These are phyloP conservation scores for Arxiozyma slooffiae DNA, from an alignment of 1,139 yeast species.

Conservation along the genomic window DNA sequence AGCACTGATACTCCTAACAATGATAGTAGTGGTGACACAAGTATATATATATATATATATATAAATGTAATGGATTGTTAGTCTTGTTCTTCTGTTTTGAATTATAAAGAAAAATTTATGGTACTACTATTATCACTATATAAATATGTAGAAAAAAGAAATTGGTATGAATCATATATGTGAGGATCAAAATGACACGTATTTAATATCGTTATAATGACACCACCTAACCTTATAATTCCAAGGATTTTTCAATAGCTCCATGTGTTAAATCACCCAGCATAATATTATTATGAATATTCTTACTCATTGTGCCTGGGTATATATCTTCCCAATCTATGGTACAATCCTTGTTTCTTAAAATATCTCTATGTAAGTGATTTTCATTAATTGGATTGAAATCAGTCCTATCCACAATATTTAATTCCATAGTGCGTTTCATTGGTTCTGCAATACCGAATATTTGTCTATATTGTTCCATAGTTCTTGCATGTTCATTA, in stretches of 20 bases:
- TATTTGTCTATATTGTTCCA: constrained; percentile 71
- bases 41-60: too few species aligned
- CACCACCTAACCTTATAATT: not conserved
- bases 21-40: not conserved
- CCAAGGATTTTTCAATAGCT: constrained; percentile 1
- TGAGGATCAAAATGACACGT: too few species aligned
- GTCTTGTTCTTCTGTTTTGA: not conserved
- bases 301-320: constrained; percentile 28
- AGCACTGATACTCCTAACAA: not conserved
- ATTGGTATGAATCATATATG: not conserved
- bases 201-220: not conserved
- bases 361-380: constrained; percentile 61
- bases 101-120: too few species aligned
- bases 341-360: constrained; percentile 61
- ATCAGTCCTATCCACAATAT: constrained; percentile 63
- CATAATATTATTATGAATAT: constrained; percentile 1
- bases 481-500: constrained; percentile 56
- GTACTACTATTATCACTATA: not conserved
- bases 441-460: constrained; percentile 83
- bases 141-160: not conserved
- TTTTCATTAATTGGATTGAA: constrained; percentile 53
- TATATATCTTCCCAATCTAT: constrained; percentile 95
- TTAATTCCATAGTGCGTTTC: constrained; percentile 74
- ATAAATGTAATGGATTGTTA: not conserved
- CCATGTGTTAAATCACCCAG: constrained; percentile 1